Conservation (phyloP, 2,329 filamentous ascomycete genomes). For the Trichoderma arundinaceum region DNA sequence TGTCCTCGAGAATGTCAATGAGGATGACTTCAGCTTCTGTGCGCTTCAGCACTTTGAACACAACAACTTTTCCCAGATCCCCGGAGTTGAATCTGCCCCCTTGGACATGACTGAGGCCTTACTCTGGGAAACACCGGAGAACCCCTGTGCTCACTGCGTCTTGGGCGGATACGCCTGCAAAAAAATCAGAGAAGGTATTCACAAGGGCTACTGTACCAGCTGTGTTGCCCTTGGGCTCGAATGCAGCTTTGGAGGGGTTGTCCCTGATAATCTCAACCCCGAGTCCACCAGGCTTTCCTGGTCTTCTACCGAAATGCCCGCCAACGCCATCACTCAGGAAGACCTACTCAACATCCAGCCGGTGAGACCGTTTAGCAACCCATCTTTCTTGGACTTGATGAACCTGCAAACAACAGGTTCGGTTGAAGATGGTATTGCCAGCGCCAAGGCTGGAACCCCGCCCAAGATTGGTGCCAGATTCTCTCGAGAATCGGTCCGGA, state of each 20-base stretch:
- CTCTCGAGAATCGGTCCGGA: constrained; percentile 77
- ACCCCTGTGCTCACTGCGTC: constrained; percentile 59
- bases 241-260: constrained; percentile 60
- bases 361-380: constrained; percentile 37
- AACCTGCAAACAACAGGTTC: constrained; percentile 28
- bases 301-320: constrained; percentile 49
- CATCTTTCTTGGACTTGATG: constrained; percentile 40
- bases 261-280: constrained; percentile 44
- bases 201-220: constrained; percentile 66
- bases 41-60: constrained; percentile 63
- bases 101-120: constrained; percentile 10
- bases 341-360: constrained; percentile 37
- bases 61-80: constrained; percentile 36
- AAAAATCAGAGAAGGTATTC: constrained; percentile 62
- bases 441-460: constrained; percentile 39
- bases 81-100: neutral
- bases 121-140: constrained; percentile 51
- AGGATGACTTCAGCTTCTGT: constrained; percentile 65
- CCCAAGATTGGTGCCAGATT: constrained; percentile 77
- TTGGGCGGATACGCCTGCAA: constrained; percentile 64
- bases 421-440: constrained; percentile 18
- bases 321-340: constrained; percentile 43
- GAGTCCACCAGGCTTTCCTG: constrained; percentile 45
- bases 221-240: constrained; percentile 64
- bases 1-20: constrained; percentile 60